Evolutionary conservation across 139 green algal species (phyloP), one percentile per base, ranked within the genome.

Genomic region (Chlorella ohadii): DNA sequence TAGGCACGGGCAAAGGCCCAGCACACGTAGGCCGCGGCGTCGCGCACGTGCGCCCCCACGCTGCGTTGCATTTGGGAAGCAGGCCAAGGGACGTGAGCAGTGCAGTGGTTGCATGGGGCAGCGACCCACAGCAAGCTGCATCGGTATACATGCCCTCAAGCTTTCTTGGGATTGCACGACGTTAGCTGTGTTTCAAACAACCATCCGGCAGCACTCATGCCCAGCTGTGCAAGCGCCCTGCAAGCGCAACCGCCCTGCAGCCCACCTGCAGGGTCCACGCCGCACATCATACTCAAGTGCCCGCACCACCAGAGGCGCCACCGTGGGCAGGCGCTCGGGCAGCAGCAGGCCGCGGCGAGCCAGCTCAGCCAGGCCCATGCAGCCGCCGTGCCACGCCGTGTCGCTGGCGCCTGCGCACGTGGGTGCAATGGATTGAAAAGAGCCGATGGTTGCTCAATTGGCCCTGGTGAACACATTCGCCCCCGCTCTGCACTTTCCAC

Each of bases 1-100:
- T 98, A 99, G 5, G 96, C 94, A 0, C 97, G 90, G 2, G 96
- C 93, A 88, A 98, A 94, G 0, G 96, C 95, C 97, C 97, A 99
- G 91, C 94, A 98, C 25, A 99, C 97, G 86, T 99, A 99, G 1
- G 95, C 93, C 15, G 95, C 97, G 2, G 97, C 97, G 83, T 99
- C 97, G 7, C 97, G 89, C 47, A 99, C 97, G 84, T 99, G 94
- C 25, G 96, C 92, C 1, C 97, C 97, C 34, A 99, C 93, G 84
- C 88, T 91, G 86, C 79, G 33, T 5, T 9, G 44, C 44, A 51
- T 51, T 51, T 6, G 44, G 44, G 44, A n/a, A n/a, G 44, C 44
- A 51, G 44, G 44, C 44, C 44, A 51, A 51, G 44, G 44, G 9
- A 51, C 44, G 44, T 51, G n/a, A n/a, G n/a, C n/a, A n/a, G n/a